Conservation (phyloP, 352 stramenopile genomes). For the Elongisporangium undulatum region DNA sequence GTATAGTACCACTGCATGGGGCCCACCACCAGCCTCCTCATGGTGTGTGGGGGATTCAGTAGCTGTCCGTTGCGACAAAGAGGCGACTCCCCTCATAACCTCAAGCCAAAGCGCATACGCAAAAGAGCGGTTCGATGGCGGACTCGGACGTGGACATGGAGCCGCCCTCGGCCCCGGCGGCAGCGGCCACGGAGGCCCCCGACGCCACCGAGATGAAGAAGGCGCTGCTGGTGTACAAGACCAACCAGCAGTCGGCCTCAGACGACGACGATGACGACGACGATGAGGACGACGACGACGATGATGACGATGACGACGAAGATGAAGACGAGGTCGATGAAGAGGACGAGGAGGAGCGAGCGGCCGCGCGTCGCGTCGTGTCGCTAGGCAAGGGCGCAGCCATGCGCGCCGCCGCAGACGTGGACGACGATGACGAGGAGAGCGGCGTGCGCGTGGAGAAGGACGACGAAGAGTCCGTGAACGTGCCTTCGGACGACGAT, state of each 20-base stretch:
- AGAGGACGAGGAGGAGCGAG: slow-evolving; percentile 12
- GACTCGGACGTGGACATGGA: slow-evolving; percentile 41
- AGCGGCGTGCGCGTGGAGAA: slow-evolving; percentile 63
- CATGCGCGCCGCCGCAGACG: slow-evolving; percentile 11
- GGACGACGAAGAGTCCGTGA: slow-evolving; percentile 72
- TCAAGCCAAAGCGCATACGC: not conserved
- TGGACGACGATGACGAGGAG: slow-evolving; percentile 45
- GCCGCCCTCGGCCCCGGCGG: slow-evolving; percentile 1
- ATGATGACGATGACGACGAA: slow-evolving; percentile 34
- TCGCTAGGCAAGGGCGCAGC: slow-evolving; percentile 4
- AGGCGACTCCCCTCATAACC: not conserved
- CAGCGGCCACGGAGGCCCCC: slow-evolving; percentile 8
- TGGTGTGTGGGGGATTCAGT: not conserved
- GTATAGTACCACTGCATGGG: not conserved
- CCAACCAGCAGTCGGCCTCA: slow-evolving; percentile 52
- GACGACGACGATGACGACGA: slow-evolving; percentile 56
- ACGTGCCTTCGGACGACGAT: slow-evolving; percentile 71
- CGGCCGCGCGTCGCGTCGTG: not conserved
- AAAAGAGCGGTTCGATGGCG: slow-evolving; percentile 3
- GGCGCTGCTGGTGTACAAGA: slow-evolving; percentile 75
- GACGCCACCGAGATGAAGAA: slow-evolving; percentile 66
- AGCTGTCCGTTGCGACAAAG: not conserved
- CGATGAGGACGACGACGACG: slow-evolving; percentile 29
- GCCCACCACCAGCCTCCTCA: not conserved
- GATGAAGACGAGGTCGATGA: slow-evolving; percentile 19